Evolutionary conservation across 495 filamentous ascomycete genomes (phyloP), one percentile per base, ranked within the genome.

Genomic region (Aspergillus sparsus): DNA sequence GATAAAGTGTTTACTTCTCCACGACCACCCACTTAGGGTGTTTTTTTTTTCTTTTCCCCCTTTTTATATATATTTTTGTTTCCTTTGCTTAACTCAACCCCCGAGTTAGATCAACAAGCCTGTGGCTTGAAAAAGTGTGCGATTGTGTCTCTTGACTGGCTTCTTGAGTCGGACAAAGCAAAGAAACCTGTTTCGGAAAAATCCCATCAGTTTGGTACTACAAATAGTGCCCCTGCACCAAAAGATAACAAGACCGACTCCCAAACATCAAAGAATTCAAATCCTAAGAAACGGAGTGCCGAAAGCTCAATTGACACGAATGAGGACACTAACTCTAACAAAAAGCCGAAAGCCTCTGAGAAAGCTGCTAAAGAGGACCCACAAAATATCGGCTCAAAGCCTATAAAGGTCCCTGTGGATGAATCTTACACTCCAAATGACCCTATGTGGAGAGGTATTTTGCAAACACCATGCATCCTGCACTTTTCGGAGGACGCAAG

Each of bases 141-240:
- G 7, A 78, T 92, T 55, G 84, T 91, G 35, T 77, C 74, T 6
- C 55, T 89, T 5, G 69, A 84, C 7, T 92, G 89, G 89, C 78
- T 91, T 11, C 54, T 80, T 1, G 76, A 83, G 1, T 86, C 80
- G 8, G 65, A 78, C 12, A 60, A 75, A 27, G 67, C 74, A 4
- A 74, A 73, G 15, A 74, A 70, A 12, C 74, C 72, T n/a, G 54
- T 82, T 3, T 52, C 75, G 0, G 83, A 82, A 61, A 71, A 75
- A 16, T 41, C 73, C 5, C 77, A 77, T 57, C 55, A 74, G 2
- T 56, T 77, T 12, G 67, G 60, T 32, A 41, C 63, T 13, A 52
- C 11, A 13, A 27, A 47, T 18, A 50, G 13, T 15, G 39, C 49
- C 36, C n/a, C 9, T 35, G 49, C 12, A 62, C 39, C 49, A 31